Base-by-base conservation (phyloP, 75 land plant genomes). In the Gnetum montanum region DNA sequence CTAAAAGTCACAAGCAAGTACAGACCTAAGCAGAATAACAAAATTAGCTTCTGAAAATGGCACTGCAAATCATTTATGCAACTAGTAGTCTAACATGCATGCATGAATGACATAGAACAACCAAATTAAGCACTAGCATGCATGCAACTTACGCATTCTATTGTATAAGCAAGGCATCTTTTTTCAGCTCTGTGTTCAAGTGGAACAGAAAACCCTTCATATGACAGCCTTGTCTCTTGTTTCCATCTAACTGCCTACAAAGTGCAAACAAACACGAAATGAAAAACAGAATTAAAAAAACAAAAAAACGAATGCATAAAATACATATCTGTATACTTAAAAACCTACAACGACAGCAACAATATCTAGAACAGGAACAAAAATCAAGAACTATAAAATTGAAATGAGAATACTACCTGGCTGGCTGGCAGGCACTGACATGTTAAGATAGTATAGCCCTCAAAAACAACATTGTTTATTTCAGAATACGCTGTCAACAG, bases 141-240 rank as follows among this genome's bases (percentile, higher is more conserved):
- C 16, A 10, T 27, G 2, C 27, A 31, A 15, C 10, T 10, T 29
- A 1, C 26, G 5, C 19, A 6, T 34, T 57, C 34, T 85, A 80
- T 55, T 85, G 76, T 48, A 73, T 71, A 29, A 64, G 61, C 16
- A 80, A 59, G 3, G 46, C 56, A 28, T 88, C 73, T 33, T 70
- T 67, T 60, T 72, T n/a, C n/a, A n/a, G 71, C 54, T 88, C 88
- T 60, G 75, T 80, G 59, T 94, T 84, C n/a, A 94, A 55, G 37
- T 80, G 73, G 18, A 47, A 54, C 19, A 75, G 70, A 49, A 94
- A 94, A 7, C 75, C 83, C 53, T 82, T 85, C 78, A 94, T 65
- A 25, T 80, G 69, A 26, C 62, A 57, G 55, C 59, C 60, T 49
- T 58, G 37, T 1, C 85, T 76, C 35, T 27, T 59, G 0, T 72